Conservation (phyloP, 257 asterid genomes). For the Solanum pimpinellifolium region DNA sequence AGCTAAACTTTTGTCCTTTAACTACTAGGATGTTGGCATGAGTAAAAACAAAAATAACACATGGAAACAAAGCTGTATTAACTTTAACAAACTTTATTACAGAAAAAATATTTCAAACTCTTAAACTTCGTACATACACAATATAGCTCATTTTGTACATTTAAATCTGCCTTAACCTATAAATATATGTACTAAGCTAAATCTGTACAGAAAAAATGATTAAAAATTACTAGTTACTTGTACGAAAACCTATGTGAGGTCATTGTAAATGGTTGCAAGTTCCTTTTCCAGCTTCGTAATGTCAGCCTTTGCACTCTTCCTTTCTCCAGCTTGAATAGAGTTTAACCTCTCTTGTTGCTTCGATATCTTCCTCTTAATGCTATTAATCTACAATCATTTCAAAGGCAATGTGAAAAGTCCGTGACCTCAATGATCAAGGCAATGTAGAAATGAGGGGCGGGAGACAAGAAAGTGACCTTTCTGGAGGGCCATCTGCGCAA, state of each 20-base stretch:
- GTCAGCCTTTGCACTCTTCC: conserved; percentile 7
- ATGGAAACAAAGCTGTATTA: not conserved
- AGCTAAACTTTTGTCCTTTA: not conserved
- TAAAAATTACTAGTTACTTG: not conserved
- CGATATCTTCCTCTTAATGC: conserved; percentile 23
- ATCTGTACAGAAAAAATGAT: not conserved
- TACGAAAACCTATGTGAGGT: not conserved
- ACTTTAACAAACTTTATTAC: not conserved
- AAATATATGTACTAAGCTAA: not conserved
- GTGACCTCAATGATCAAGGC: not conserved
- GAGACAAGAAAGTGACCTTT: conserved; percentile 25
- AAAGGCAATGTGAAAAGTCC: not conserved
- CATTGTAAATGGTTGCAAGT: conserved; percentile 2
- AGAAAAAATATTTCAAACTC: not conserved
- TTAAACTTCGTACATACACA: not conserved
- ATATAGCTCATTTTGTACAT: not conserved
- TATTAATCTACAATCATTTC: conserved; percentile 34
- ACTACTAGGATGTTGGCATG: not conserved
- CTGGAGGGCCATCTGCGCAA: conserved; percentile 55
- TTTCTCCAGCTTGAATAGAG: conserved; percentile 12
- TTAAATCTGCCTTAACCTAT: not conserved
- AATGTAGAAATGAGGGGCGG: not conserved
- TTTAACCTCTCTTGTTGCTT: conserved; percentile 9
- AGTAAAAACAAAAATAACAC: not conserved
- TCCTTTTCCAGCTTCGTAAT: conserved; percentile 22